phyloP scores from a whole-genome alignment of 306 rosid genomes.

The Purshia tridentata region DNA sequence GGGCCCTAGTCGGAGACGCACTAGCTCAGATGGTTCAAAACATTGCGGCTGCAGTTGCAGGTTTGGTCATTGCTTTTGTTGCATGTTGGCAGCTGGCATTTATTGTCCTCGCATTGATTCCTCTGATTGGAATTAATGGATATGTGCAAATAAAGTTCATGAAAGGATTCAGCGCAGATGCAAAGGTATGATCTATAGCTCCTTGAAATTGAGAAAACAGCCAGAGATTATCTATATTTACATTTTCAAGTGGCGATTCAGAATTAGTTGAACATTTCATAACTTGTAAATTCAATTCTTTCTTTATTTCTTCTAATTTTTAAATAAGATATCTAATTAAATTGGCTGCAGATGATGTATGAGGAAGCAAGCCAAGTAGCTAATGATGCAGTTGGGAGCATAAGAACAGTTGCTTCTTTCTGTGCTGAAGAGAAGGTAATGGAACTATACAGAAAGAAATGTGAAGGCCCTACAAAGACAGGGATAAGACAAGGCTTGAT shows the following conservation, averaged over 20 bases:
- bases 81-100: constrained; percentile 75
- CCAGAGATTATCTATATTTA: too few relatives aligned
- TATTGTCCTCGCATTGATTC: constrained; percentile 61
- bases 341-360: constrained; percentile 62
- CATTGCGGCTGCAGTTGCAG: constrained; percentile 56
- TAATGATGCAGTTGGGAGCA: constrained; percentile 86
- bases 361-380: constrained; percentile 95
- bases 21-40: constrained; percentile 58
- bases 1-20: constrained; percentile 77
- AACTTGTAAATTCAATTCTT: background rate
- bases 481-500: constrained; percentile 75
- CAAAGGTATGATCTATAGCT: constrained; percentile 49
- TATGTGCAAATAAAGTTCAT: constrained; percentile 67
- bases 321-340: constrained; percentile 4
- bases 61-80: constrained; percentile 64
- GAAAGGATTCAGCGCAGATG: constrained; percentile 81
- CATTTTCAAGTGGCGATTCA: background rate
- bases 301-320: background rate
- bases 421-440: constrained; percentile 89
- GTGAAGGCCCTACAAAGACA: constrained; percentile 74
- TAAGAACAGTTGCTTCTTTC: constrained; percentile 85
- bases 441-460: constrained; percentile 71
- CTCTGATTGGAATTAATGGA: constrained; percentile 64
- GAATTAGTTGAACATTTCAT: background rate
- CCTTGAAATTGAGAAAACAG: background rate